Base-by-base conservation (phyloP, 2,329 filamentous ascomycete genomes). In the Exophiala spinifera region DNA sequence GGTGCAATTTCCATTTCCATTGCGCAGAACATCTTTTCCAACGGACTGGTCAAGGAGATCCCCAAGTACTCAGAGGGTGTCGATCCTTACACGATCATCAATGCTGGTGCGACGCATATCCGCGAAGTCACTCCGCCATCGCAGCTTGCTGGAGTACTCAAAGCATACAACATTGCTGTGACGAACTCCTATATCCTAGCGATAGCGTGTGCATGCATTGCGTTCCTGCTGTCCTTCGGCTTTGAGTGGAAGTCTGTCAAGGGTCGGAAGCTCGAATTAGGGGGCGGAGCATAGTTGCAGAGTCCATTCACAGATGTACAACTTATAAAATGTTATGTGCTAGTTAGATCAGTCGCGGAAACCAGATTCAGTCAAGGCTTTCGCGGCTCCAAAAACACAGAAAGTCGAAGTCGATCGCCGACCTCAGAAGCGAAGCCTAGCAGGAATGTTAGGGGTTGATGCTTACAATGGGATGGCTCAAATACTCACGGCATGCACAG, bases 21-120 rank as follows among this genome's bases (percentile, higher is more conserved):
- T 8, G 80, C 81, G 0, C 83, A 89, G 66, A 82, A 84, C 17
- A 76, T 87, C 43, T 88, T 89, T 72, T 79, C 82, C 59, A 87
- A 87, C 63, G 81, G 78, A 0, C 72, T 89, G 15, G 71, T 82
- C 43, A 67, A 74, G 3, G 74, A 79, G 33, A 72, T 89, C 3
- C 69, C 70, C 1, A 69, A 68, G 33, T 67, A 72, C 36, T 75
- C 71, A 1, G 70, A 71, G 0, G 65, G 63, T 1, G 61, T 78
- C 15, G 65, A 76, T 46, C 63, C 71, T 1, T 45, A 59, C 6
- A 43, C 64, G 3, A 67, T 78, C 14, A 63, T 77, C 17, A 56
- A 59, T 5, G 71, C 69, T 3, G 77, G 77, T 11, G 75, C 75
- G 3, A 74, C 74, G 1, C 67, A 72, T 43, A 64, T 79, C 61